Conservation (phyloP, 2,329 filamentous ascomycete genomes). For the Botrytis paeoniae region DNA sequence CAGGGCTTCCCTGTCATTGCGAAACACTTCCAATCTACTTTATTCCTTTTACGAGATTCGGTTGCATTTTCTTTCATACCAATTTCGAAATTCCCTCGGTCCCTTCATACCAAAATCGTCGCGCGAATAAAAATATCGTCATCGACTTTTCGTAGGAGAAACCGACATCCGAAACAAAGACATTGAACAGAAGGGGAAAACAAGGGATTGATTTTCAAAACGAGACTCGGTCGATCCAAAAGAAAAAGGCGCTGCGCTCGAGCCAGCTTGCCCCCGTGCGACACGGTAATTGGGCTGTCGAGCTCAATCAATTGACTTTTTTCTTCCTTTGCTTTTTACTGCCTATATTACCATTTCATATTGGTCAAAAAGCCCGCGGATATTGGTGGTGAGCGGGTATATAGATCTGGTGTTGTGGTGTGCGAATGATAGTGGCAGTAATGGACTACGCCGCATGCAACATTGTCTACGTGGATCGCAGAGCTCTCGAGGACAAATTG, state of each 20-base stretch:
- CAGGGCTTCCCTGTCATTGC: conserved; percentile 13
- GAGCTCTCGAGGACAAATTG: conserved; percentile 39
- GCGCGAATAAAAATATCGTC: conserved; percentile 8
- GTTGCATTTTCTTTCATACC: conserved; percentile 7
- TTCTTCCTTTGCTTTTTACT: neutral
- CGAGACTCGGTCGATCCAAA: conserved; percentile 7
- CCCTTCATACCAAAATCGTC: neutral
- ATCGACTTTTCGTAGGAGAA: neutral
- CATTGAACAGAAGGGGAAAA: neutral
- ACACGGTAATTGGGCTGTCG: neutral
- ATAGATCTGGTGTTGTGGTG: conserved; percentile 31
- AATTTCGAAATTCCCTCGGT: conserved; percentile 2
- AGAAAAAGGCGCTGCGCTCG: conserved; percentile 1
- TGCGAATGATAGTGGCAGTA: conserved; percentile 29
- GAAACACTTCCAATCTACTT: conserved; percentile 12
- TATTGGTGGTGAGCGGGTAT: conserved; percentile 30
- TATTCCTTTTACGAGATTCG: conserved; percentile 8
- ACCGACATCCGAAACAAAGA: neutral
- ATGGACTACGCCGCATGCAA: conserved; percentile 46
- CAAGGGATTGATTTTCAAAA: neutral
- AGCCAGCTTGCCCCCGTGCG: conserved; percentile 11
- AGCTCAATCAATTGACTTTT: conserved; percentile 11
- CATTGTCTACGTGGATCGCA: conserved; percentile 45
- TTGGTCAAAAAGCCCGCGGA: conserved; percentile 12
- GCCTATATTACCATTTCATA: conserved; percentile 11